phyloP scores from a whole-genome alignment of 441 rosid genomes.

The Eruca vesicaria region DNA sequence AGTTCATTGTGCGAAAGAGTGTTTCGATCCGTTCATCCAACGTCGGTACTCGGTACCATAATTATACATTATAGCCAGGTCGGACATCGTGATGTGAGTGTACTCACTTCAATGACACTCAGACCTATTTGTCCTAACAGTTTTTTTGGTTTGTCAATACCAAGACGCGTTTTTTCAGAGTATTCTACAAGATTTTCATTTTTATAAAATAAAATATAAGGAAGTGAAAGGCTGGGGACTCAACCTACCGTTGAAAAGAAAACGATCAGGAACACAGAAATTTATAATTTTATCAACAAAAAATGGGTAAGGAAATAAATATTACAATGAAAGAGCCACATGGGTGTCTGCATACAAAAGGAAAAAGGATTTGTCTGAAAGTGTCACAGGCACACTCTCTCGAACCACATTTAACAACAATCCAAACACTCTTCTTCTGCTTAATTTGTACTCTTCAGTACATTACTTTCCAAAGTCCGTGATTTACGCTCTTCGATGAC shows the following conservation, averaged over 20 bases:
- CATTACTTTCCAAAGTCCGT: conserved; percentile 49
- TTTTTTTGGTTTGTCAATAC: not conserved
- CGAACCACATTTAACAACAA: conserved; percentile 35
- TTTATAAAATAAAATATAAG: too few relatives aligned
- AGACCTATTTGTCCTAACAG: not conserved
- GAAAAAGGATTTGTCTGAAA: conserved; percentile 18
- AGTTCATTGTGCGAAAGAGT: not conserved
- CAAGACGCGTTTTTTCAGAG: conserved; percentile 2
- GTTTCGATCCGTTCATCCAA: not conserved
- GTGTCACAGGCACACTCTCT: conserved; percentile 48
- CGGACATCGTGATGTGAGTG: not conserved
- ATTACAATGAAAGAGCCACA: conserved; percentile 33
- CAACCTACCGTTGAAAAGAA: conserved; percentile 30
- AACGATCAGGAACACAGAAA: conserved; percentile 25
- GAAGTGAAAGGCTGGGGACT: conserved; percentile 8
- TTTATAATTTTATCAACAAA: not conserved
- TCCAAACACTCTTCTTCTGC: conserved; percentile 12
- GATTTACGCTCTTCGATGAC: conserved; percentile 45
- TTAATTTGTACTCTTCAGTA: conserved; percentile 59
- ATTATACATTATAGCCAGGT: not conserved
- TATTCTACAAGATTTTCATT: not conserved
- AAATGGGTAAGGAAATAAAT: conserved; percentile 5
- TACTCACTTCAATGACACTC: conserved; percentile 7
- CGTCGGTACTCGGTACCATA: not conserved
- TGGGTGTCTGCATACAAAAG: conserved; percentile 43